Percentiles rank a stretch among this genome's conserved stretches.
Evolutionary conservation across 352 stramenopile genomes (phyloP).

Genomic region (Albugo candida): DNA sequence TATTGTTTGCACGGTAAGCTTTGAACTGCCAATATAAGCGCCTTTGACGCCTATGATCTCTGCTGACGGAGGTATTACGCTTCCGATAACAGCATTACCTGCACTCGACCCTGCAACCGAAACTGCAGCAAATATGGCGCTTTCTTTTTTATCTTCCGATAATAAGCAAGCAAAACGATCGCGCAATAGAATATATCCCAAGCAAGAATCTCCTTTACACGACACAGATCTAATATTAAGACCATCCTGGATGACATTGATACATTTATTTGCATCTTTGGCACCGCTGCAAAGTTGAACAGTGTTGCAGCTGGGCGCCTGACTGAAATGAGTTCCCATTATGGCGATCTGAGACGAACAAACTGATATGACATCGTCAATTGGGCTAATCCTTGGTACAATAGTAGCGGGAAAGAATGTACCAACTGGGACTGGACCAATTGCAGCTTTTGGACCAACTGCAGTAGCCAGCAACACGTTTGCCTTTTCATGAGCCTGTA

Average conservation of each 20-base stretch:
- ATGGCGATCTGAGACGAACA: constrained; percentile 26
- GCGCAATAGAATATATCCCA: constrained; percentile 22
- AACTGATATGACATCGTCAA: constrained; percentile 16
- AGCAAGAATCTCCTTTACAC: constrained; percentile 24
- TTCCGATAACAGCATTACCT: no score
- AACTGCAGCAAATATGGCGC: no score
- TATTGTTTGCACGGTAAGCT: constrained; percentile 5
- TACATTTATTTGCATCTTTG: constrained; percentile 20
- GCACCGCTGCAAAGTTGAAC: constrained; percentile 34
- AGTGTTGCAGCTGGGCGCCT: constrained; percentile 21
- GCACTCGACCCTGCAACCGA: no score
- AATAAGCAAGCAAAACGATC: constrained; percentile 18
- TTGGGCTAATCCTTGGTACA: constrained; percentile 10
- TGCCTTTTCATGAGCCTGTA: constrained; percentile 16
- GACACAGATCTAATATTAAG: constrained; percentile 18
- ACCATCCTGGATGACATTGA: constrained; percentile 15
- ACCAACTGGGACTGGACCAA: no score
- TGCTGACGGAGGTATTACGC: constrained; percentile 6
- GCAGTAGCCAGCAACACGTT: constrained; percentile 30
- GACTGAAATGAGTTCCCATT: constrained; percentile 29
- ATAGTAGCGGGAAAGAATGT: no score
- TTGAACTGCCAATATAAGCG: constrained; percentile 14
- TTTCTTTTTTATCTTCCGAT: no score
- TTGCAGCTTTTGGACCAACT: no score
- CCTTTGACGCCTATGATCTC: constrained; percentile 19